Percentiles rank a stretch among this genome's conserved stretches.
phyloP scores from a whole-genome alignment of 306 rosid species.

The Citrullus colocynthis region DNA sequence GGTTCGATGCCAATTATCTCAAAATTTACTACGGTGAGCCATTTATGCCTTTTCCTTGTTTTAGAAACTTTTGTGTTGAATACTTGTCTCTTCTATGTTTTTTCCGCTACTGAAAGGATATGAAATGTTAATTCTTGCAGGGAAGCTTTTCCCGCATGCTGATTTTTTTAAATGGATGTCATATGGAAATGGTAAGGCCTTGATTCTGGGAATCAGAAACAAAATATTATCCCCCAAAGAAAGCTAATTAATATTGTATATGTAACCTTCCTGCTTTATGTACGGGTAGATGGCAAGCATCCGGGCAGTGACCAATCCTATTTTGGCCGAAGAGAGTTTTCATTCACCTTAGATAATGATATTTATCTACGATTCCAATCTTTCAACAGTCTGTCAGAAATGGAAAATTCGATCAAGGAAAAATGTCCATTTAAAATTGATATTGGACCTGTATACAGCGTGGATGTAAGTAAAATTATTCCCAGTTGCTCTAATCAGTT shows the following conservation, averaged over 20 bases:
- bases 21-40: constrained; percentile 49
- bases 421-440: constrained; percentile 73
- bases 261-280: neutral
- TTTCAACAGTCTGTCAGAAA: constrained; percentile 40
- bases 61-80: neutral
- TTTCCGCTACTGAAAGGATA: neutral
- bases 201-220: neutral
- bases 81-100: neutral
- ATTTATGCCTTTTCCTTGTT: neutral
- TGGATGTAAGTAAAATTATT: constrained; percentile 44
- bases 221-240: neutral
- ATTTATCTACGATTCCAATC: constrained; percentile 66
- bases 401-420: constrained; percentile 60
- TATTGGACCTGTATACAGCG: constrained; percentile 76
- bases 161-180: constrained; percentile 75
- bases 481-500: neutral
- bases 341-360: constrained; percentile 63
- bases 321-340: constrained; percentile 66
- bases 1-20: constrained; percentile 34
- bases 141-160: constrained; percentile 64
- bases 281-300: constrained; percentile 76
- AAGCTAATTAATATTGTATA: neutral
- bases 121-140: constrained; percentile 21
- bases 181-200: constrained; percentile 61
- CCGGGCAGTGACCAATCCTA: constrained; percentile 72